phyloP scores from a whole-genome alignment of 371 early-diverging fungal genomes.

The Mortierella sp. region DNA sequence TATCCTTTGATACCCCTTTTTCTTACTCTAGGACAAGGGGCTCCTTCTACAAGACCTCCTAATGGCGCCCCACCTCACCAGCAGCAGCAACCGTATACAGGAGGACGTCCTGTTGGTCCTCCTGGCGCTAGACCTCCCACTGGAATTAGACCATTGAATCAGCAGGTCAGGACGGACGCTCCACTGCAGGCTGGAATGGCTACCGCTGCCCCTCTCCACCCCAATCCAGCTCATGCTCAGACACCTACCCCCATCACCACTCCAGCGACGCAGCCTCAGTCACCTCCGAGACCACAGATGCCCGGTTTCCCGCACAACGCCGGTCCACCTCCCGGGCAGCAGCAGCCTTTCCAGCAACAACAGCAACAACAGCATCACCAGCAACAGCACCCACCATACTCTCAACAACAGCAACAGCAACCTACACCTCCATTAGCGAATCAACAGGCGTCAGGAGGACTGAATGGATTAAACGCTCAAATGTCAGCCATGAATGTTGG shows the following conservation, averaged over 20 bases:
- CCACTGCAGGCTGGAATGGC: slow-evolving; percentile 16
- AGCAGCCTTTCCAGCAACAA: slow-evolving; percentile 3
- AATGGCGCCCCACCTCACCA: slow-evolving; percentile 2
- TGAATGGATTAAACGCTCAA: slow-evolving; percentile 11
- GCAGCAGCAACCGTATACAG: slow-evolving; percentile 16
- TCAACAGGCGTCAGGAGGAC: slow-evolving; percentile 4
- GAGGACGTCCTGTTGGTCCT: slow-evolving; percentile 13
- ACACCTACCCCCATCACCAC: background rate
- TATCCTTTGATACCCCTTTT: background rate
- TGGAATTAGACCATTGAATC: slow-evolving; percentile 28
- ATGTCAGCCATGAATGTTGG: slow-evolving; percentile 13
- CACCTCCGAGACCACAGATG: slow-evolving; percentile 5
- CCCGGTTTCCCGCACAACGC: background rate
- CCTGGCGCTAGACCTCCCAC: slow-evolving; percentile 20
- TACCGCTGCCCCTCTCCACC: background rate
- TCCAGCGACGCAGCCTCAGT: slow-evolving; percentile 3
- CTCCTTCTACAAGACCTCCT: slow-evolving; percentile 11
- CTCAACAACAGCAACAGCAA: background rate
- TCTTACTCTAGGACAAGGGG: slow-evolving; percentile 20
- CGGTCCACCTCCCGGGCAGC: background rate
- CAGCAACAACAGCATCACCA: slow-evolving; percentile 12
- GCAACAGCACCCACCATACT: slow-evolving; percentile 9
- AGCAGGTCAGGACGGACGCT: slow-evolving; percentile 22
- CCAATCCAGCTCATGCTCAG: background rate
- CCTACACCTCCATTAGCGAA: background rate